Evolutionary conservation across 2,329 filamentous ascomycete species (phyloP), one percentile per base, ranked within the genome.

Genomic region (Bipolaris victoriae): DNA sequence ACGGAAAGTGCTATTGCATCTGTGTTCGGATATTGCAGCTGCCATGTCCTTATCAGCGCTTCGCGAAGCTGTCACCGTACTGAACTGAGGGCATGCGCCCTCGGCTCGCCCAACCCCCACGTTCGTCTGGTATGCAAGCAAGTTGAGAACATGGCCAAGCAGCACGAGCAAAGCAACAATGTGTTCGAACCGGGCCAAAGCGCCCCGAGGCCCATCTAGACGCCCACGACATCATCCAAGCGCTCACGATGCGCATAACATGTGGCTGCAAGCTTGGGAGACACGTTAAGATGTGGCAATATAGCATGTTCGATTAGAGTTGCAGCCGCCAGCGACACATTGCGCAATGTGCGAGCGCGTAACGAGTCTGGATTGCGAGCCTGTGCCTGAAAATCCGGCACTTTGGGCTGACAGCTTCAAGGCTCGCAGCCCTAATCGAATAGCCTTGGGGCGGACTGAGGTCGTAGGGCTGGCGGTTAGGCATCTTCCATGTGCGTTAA

Each of bases 381-480:
- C 40, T 26, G 64, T 67, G 52, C 66, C 64, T 67, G 62, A 52
- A 44, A 58, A 64, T 64, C 63, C 64, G 59, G 61, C 57, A 60
- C 45, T 54, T 60, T 62, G 61, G 60, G 50, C 26, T 58, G 39
- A 39, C 43, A 29, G 39, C 44, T 43, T 36, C 47, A 55, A 47
- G 24, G 22, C 41, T 36, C 47, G 16, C 58, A 47, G 24, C 29
- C 41, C 44, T 40, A 18, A 47, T 46, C 41, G 16, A 39, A 47
- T 45, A 16, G 29, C 26, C 44, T 44, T 47, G 54, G 52, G 52
- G 26, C 55, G 55, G 46, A 43, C 40, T 57, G 50, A 46, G 46
- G 60, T 52, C 36, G 61, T 66, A 70, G 64, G 68, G 67, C 64
- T 68, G 67, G 71, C 69, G 71, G 67, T 66, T 72, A 66, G 52